These are phyloP conservation scores for Scutellaria minor DNA, from an alignment of 257 asterid genomes.

Conservation along the genomic window DNA sequence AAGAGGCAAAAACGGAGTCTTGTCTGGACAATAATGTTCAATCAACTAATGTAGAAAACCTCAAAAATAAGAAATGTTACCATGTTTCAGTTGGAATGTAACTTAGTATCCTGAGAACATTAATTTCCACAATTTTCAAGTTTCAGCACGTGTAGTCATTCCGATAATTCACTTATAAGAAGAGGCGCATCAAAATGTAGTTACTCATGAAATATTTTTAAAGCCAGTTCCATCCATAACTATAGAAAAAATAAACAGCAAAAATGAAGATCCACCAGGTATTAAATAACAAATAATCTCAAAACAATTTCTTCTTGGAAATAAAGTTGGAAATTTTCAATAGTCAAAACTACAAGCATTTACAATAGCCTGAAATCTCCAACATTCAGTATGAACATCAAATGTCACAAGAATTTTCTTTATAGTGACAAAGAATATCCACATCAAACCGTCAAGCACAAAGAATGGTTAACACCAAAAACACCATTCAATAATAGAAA, in stretches of 20 bases:
- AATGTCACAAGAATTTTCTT: conserved; percentile 3
- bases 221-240: neutral
- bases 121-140: neutral
- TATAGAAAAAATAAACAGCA: neutral
- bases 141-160: neutral
- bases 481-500: neutral
- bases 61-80: neutral
- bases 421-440: conserved; percentile 4
- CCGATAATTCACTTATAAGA: neutral
- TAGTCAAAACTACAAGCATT: neutral
- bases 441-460: conserved; percentile 7
- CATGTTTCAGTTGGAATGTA: neutral
- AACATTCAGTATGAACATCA: neutral
- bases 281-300: neutral
- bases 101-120: neutral
- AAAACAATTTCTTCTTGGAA: neutral
- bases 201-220: neutral
- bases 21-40: neutral
- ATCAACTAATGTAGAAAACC: conserved; percentile 13
- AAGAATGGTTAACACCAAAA: neutral
- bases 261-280: neutral
- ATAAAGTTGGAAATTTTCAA: neutral
- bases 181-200: neutral
- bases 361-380: neutral
- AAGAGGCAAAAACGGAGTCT: neutral